Percentiles rank a stretch among this genome's conserved stretches.
Conservation (phyloP, 306 rosid species). For the Vigna mungo region DNA sequence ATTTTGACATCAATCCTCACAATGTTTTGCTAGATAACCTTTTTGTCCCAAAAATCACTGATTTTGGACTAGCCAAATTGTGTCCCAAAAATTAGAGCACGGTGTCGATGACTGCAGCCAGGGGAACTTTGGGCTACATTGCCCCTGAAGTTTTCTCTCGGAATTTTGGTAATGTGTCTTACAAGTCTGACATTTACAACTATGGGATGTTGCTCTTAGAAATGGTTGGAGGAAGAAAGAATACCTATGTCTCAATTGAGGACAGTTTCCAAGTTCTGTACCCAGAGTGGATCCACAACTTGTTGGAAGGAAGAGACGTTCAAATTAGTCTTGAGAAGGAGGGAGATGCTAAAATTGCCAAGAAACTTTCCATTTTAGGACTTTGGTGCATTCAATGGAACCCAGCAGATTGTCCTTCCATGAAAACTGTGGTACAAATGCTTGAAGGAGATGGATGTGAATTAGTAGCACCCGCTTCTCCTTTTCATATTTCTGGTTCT, state of each 20-base stretch:
- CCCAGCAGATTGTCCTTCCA: not conserved
- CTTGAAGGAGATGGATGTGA: conserved; percentile 24
- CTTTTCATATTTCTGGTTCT: not conserved
- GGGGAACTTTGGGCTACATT: conserved; percentile 48
- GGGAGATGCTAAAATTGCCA: not conserved
- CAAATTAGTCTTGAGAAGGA: not conserved
- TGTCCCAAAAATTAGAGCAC: conserved; percentile 37
- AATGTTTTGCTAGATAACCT: not conserved
- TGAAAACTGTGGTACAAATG: not conserved
- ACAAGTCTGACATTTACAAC: conserved; percentile 50
- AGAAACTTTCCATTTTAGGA: not conserved
- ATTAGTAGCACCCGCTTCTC: conserved; percentile 37
- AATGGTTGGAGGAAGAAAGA: conserved; percentile 5
- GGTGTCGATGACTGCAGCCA: conserved; percentile 50
- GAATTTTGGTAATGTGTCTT: not conserved
- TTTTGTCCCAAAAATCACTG: not conserved
- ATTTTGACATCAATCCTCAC: not conserved
- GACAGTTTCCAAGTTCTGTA: conserved; percentile 44
- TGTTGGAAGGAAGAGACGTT: conserved; percentile 41
- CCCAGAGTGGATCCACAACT: conserved; percentile 31
- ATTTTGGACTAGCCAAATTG: conserved; percentile 9
- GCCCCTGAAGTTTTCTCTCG: conserved; percentile 3
- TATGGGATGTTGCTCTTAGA: not conserved
- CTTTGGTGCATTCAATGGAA: conserved; percentile 7
- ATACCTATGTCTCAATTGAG: not conserved